Evolutionary conservation across 257 asterid species (phyloP).

Genomic region (Striga asiatica): DNA sequence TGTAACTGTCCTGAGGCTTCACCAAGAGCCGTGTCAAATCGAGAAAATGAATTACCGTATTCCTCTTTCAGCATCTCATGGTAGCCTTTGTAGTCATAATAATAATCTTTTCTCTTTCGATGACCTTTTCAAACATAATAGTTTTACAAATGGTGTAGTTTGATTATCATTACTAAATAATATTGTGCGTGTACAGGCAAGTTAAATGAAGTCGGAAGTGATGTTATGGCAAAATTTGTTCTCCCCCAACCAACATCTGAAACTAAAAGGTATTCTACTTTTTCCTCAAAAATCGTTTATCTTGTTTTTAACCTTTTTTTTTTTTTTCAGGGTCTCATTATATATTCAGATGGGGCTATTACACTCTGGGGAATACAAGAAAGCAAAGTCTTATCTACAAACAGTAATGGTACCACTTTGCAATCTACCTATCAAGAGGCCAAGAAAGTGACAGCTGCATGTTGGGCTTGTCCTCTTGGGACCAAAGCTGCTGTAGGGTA

Average conservation of each 20-base stretch:
- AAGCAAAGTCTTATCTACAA: constrained; percentile 42
- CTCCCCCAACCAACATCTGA: constrained; percentile 80
- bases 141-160: too few relatives aligned
- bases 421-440: constrained; percentile 48
- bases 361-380: constrained; percentile 71
- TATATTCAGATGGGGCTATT: constrained; percentile 59
- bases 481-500: constrained; percentile 76
- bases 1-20: constrained; percentile 54
- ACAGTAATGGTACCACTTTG: constrained; percentile 33
- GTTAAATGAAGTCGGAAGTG: constrained; percentile 34
- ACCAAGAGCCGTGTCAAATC: constrained; percentile 28
- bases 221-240: constrained; percentile 38
- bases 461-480: constrained; percentile 80
- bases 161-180: neutral
- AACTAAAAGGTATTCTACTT: constrained; percentile 45
- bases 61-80: constrained; percentile 65
- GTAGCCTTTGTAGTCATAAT: too few relatives aligned
- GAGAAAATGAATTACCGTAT: constrained; percentile 68
- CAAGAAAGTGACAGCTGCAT: constrained; percentile 77
- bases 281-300: neutral
- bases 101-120: too few relatives aligned
- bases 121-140: too few relatives aligned
- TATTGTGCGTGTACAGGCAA: constrained; percentile 34
- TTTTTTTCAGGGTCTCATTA: constrained; percentile 53
- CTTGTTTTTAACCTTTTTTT: neutral